These are phyloP conservation scores for Carex parvula DNA, from an alignment of 176 grass and related monocot genomes.

Conservation along the genomic window DNA sequence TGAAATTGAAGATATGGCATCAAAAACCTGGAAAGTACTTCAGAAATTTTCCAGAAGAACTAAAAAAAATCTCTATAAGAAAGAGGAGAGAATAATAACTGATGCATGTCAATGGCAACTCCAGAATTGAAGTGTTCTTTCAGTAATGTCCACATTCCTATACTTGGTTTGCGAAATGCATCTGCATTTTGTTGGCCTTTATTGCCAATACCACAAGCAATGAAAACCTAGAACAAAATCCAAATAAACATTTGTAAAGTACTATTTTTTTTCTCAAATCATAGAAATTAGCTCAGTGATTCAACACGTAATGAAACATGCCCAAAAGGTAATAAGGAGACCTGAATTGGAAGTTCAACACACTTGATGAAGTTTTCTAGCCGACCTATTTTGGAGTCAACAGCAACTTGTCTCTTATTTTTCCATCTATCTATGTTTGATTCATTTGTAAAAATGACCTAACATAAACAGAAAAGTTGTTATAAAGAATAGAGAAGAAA, in stretches of 20 bases:
- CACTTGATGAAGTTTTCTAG: conserved; percentile 75
- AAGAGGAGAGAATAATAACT: conserved; percentile 37
- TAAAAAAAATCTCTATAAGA: background rate
- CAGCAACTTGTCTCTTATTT: conserved; percentile 74
- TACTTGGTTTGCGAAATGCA: conserved; percentile 72
- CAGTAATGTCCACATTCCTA: conserved; percentile 82
- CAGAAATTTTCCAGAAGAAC: background rate
- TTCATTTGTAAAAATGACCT: conserved; percentile 98
- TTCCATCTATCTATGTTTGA: conserved; percentile 89
- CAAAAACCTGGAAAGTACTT: background rate
- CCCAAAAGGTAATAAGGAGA: conserved; percentile 15
- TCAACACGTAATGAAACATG: background rate
- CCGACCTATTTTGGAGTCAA: conserved; percentile 93
- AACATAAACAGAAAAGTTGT: conserved; percentile 21
- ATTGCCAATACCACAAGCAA: conserved; percentile 66
- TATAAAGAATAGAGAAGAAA: background rate
- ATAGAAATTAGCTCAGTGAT: background rate
- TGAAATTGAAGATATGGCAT: background rate
- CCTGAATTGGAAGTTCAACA: conserved; percentile 83
- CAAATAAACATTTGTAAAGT: background rate
- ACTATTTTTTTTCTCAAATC: background rate
- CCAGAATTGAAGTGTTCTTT: conserved; percentile 80
- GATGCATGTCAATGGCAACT: conserved; percentile 60
- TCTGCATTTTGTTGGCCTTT: conserved; percentile 47
- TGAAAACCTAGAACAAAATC: conserved; percentile 61